Conservation (phyloP, 495 filamentous ascomycete genomes). For the Neurospora sp. region DNA sequence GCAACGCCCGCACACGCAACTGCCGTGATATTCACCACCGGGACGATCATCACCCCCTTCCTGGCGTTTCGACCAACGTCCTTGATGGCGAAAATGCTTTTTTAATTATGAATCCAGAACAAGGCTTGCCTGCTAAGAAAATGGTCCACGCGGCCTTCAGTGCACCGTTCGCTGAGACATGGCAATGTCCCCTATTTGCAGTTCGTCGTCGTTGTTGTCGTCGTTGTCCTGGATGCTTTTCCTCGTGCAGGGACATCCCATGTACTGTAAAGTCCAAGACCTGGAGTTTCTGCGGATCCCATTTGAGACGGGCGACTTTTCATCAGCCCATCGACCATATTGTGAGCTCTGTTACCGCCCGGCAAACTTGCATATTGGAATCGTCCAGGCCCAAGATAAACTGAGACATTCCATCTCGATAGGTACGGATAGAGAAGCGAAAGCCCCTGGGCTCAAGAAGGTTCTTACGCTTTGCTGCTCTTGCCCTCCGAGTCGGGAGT, state of each 20-base stretch:
- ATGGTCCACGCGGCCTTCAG: background rate
- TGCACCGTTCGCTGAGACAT: background rate
- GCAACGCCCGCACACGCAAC: background rate
- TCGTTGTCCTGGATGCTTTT: background rate
- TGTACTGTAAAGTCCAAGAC: background rate
- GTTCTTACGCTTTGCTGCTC: background rate
- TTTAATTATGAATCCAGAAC: background rate
- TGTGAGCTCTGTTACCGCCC: background rate
- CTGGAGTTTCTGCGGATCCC: background rate
- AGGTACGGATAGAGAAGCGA: background rate
- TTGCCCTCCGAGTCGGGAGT: background rate
- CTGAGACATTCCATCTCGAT: background rate
- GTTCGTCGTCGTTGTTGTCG: background rate
- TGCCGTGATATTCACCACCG: background rate
- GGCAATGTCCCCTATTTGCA: background rate
- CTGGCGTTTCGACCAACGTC: background rate
- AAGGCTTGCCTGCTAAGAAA: background rate
- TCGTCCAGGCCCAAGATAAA: background rate
- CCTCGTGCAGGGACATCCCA: background rate
- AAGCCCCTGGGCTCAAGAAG: background rate
- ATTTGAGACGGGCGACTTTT: background rate
- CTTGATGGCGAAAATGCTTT: background rate
- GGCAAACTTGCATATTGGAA: background rate
- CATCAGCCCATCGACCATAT: background rate
- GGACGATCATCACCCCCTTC: background rate